phyloP scores from a whole-genome alignment of 805 yeast species.

The Cyberlindnera veronae region DNA sequence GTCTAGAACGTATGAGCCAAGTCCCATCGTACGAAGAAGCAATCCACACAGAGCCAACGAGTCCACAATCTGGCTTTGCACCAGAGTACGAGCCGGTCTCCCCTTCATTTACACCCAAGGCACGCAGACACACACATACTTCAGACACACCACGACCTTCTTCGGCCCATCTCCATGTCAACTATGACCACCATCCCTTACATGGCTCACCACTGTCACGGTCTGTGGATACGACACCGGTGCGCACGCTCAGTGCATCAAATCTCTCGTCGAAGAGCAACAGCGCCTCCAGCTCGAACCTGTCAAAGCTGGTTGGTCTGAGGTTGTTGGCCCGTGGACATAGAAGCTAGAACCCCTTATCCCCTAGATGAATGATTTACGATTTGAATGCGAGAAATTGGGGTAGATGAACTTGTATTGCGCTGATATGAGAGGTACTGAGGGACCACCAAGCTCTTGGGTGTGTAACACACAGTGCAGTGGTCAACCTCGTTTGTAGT shows the following conservation, averaged over 20 bases:
- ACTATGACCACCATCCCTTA: neutral
- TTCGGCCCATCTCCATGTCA: neutral
- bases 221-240: neutral
- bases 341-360: too few relatives aligned
- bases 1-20: constrained; percentile 42
- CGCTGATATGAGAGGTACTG: too few relatives aligned
- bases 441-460: too few relatives aligned
- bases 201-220: constrained; percentile 4
- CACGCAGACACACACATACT: neutral
- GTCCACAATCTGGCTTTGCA: constrained; percentile 40
- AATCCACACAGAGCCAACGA: constrained; percentile 41
- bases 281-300: constrained; percentile 3
- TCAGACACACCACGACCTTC: neutral
- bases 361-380: too few relatives aligned
- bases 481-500: too few relatives aligned
- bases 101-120: too few relatives aligned
- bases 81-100: constrained; percentile 50
- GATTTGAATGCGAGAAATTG: too few relatives aligned
- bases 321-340: neutral
- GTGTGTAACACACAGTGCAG: too few relatives aligned
- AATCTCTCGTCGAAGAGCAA: neutral
- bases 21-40: constrained; percentile 82
- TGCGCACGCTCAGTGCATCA: neutral
- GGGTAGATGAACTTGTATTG: too few relatives aligned
- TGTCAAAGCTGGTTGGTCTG: constrained; percentile 6